Base-by-base conservation (phyloP, 2,329 filamentous ascomycete genomes). In the Myriosclerotinia curreyana region DNA sequence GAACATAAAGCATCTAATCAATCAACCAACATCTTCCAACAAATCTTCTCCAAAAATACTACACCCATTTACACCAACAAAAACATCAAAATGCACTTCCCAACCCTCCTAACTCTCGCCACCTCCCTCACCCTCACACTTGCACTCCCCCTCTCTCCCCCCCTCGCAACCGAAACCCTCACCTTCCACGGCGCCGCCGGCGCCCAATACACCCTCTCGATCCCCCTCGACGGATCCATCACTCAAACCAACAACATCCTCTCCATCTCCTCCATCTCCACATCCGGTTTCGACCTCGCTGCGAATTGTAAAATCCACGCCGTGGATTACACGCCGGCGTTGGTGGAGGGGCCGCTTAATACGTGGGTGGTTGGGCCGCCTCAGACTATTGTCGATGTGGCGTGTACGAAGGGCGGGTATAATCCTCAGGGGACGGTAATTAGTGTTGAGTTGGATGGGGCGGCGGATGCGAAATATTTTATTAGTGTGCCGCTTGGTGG, bases 351-450 rank as follows among this genome's bases (percentile, higher is more conserved):
- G 5, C 66, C 67, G n/a, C 14, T 61, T 8, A 64, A 66, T 3
- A 69, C 66, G 6, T 72, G 71, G 71, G 63, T 52, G 5, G 64
- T 72, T 15, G 71, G 71, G 2, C 71, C 71, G n/a, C 71, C 71
- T 22, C 67, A 72, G 44, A 72, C 68, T 0, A 66, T 72, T 36
- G 65, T 48, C 36, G 66, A 66, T 28, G 69, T 72, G 44, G 55
- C 67, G 11, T 72, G 71, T 61, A 55, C 49, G 7, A 52, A 51
- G 11, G n/a, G 42, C 7, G 25, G 51, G 3, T n/a, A n/a, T n/a
- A 54, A 64, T n/a, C 25, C 58, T 42, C 50, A 54, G 12, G 59
- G 53, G 28, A 11, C 9, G n/a, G 52, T 50, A 14, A 67, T 72
- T 46, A 64, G n/a, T 52, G 70, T 73, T 59, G 66, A 71, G 31